Base-by-base conservation (phyloP, 129 eudicot species). In the Centella asiatica region DNA sequence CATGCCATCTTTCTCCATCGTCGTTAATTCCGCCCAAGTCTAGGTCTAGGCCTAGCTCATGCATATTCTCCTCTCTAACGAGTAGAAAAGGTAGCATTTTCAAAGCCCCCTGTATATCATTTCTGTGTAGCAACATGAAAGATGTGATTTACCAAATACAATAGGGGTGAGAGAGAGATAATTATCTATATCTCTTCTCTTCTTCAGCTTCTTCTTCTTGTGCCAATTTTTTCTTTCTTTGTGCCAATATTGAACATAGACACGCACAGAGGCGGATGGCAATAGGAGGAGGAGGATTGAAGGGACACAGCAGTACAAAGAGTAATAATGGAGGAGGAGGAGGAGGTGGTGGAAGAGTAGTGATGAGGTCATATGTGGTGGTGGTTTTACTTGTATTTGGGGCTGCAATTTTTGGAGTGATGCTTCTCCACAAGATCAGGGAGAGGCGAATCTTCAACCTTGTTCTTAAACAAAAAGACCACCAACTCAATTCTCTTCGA, bases 401-500 rank as follows among this genome's bases (percentile, higher is more conserved):
- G 17, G 71, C 77, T 58, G 80, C 80, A 0, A 26, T 81, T 4
- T 51, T 86, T 37, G 95, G 90, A 11, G 80, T 80, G 7, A 75
- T 79, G 82, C 71, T 65, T 20, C 65, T 86, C 17, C 94, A 87
- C 55, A 81, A 79, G 73, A 74, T 79, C 20, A 75, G 73, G 52
- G 90, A 86, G 44, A 69, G 77, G 2, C 72, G 88, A 14, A 25
- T 74, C 65, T 73, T 84, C 62, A 61, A 67, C 58, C 85, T 81
- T 49, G 73, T 84, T 23, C 53, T 84, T 74, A 75, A 79, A 31
- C 82, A 90, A 6, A 90, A 87, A 71, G 88, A 90, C 57, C 79
- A 66, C 17, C 83, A 90, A 25, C 80, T 90, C 58, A 34, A 72
- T 14, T 60, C 83, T 45, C 88, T 90, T 54, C 76, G 78, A 29